A percentile compares a stretch with the other conserved stretches of the same genome.
Conservation (phyloP, 331 rosid species). For the Spiraea crenata region DNA sequence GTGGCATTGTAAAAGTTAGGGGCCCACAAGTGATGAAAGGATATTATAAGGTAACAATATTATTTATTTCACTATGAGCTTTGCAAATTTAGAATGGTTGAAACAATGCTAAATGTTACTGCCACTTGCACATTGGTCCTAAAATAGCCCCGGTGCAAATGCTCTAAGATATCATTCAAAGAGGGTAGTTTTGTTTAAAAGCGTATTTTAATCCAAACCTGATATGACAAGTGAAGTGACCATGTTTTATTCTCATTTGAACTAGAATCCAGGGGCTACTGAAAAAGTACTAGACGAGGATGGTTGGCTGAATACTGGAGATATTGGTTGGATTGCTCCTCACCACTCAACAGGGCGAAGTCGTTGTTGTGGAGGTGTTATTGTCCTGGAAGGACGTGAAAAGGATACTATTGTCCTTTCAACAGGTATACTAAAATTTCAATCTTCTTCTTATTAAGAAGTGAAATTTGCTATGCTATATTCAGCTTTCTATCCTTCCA, state of each 20-base stretch:
- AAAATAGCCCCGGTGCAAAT: too few species aligned
- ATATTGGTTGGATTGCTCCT: conserved; percentile 90
- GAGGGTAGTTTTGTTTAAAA: too few species aligned
- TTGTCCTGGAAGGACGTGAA: conserved; percentile 89
- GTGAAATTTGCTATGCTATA: too few species aligned
- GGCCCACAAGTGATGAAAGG: conserved; percentile 95
- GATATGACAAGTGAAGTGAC: conserved; percentile 4
- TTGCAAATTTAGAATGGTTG: background rate
- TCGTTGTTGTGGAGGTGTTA: conserved; percentile 60
- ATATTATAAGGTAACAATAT: conserved; percentile 71
- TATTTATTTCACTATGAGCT: conserved; percentile 1
- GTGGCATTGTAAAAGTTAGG: conserved; percentile 66
- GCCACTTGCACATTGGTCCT: too few species aligned
- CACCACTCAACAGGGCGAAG: conserved; percentile 73
- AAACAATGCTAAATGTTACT: background rate
- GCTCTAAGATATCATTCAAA: too few species aligned
- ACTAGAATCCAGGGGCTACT: conserved; percentile 76
- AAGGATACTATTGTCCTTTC: conserved; percentile 96
- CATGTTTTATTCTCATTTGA: conserved; percentile 9
- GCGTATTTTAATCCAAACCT: too few species aligned
- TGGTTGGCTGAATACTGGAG: conserved; percentile 91
- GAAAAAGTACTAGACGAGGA: conserved; percentile 61
- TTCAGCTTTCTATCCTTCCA: background rate
- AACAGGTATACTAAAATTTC: conserved; percentile 51
- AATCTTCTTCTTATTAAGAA: background rate